Evolutionary conservation across 768 basidiomycete genomes (phyloP), one percentile per base, ranked within the genome.

Genomic region (Kwoniella dejecticola): DNA sequence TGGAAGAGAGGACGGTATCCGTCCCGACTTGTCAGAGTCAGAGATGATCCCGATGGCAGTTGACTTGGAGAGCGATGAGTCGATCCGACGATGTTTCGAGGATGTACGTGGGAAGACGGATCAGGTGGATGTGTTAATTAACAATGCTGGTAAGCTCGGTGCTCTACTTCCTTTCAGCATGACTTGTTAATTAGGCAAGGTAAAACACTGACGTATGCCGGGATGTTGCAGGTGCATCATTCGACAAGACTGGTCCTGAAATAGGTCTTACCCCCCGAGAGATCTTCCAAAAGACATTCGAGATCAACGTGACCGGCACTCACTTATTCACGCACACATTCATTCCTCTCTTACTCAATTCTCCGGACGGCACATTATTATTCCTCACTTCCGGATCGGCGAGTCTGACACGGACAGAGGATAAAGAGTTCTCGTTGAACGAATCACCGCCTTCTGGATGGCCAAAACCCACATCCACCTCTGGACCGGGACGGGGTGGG

Each of bases 141-240:
- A 63, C 29, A 63, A 63, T 30, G 62, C 57, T 6, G 62, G 62
- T 41, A 19, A 54, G 52, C 33, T 4, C 23, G 17, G 8, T 24
- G 8, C 7, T 44, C 10, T 11, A 6, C 6, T 44, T 12, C 8
- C 19, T 21, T 13, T 15, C 8, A 44, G 6, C 8, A 5, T 21
- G 10, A 11, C n/a, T 13, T 44, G n/a, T 21, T 13, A n/a, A 13
- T 44, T 44, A 15, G n/a, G n/a, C n/a, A n/a, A n/a, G n/a, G 6
- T 21, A 21, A 44, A 8, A 6, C 13, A 44, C 19, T 6, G 6
- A 8, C 6, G 19, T 13, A 11, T 44, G 6, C 3, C 23, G 4
- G 44, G 2, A 3, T 45, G 10, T 42, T 12, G 8, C 36, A 42
- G 41, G 41, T 19, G 7, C 41, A 8, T 42, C 41, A 13, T 42